Conservation (phyloP, 2,329 filamentous ascomycete species). For the Magnaporthiopsis poae region DNA sequence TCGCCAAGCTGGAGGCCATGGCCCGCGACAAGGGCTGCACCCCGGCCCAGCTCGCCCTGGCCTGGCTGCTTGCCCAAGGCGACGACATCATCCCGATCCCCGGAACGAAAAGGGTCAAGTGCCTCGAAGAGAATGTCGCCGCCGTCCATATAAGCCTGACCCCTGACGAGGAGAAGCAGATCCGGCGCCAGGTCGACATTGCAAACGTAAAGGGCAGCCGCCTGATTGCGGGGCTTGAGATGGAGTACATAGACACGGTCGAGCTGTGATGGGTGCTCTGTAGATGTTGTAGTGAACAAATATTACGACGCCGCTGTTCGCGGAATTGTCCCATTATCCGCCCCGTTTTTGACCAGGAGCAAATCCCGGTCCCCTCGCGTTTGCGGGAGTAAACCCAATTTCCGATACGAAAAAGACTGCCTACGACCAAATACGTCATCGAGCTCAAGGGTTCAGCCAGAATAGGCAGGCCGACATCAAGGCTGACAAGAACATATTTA, state of each 20-base stretch:
- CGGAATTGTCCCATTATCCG: background rate
- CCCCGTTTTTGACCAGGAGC: background rate
- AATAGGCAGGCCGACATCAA: background rate
- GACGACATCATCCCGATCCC: slow-evolving; percentile 51
- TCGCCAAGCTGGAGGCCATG: slow-evolving; percentile 38
- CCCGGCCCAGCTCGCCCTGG: slow-evolving; percentile 47
- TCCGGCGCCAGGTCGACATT: slow-evolving; percentile 21
- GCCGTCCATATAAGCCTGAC: slow-evolving; percentile 24
- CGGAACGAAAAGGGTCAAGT: slow-evolving; percentile 37
- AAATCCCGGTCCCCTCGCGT: slow-evolving; percentile 9
- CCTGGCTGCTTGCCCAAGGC: slow-evolving; percentile 53
- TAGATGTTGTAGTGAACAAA: background rate
- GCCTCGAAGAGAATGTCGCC: slow-evolving; percentile 36
- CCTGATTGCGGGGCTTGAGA: background rate
- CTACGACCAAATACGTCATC: background rate
- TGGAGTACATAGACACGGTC: slow-evolving; percentile 6
- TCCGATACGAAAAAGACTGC: too few relatives aligned
- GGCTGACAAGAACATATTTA: background rate
- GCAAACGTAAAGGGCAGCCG: slow-evolving; percentile 13
- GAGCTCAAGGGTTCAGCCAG: background rate
- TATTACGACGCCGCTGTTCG: too few relatives aligned
- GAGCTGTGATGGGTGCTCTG: background rate
- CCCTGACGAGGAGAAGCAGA: slow-evolving; percentile 24
- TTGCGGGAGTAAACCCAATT: too few relatives aligned
- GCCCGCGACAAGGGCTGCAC: slow-evolving; percentile 46